Evolutionary conservation across 108 stramenopile genomes (phyloP).

Genomic region (Cylindrotheca fusiformis): DNA sequence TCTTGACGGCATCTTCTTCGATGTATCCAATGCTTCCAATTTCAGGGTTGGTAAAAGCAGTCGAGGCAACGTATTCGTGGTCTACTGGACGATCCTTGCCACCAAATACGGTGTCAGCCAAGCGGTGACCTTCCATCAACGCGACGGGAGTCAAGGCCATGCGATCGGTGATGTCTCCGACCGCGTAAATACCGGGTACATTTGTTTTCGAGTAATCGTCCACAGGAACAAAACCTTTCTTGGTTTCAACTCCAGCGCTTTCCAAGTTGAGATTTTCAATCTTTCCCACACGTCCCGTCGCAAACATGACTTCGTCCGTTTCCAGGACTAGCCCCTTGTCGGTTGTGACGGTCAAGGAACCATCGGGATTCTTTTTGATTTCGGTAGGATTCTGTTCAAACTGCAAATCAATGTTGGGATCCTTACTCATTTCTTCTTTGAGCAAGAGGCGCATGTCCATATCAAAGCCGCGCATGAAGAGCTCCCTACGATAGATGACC

Average conservation of each 20-base stretch:
- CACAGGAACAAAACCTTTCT: slow-evolving; percentile 45
- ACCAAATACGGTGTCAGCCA: slow-evolving; percentile 87
- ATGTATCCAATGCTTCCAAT: slow-evolving; percentile 87
- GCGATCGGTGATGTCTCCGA: slow-evolving; percentile 76
- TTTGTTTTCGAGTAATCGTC: slow-evolving; percentile 77
- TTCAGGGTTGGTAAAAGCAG: slow-evolving; percentile 88
- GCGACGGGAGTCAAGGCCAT: slow-evolving; percentile 87
- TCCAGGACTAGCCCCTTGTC: slow-evolving; percentile 53
- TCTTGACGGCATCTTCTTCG: slow-evolving; percentile 73
- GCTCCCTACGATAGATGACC: slow-evolving; percentile 72
- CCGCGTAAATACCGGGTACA: slow-evolving; percentile 57
- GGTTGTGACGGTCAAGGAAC: slow-evolving; percentile 51
- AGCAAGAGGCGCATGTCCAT: slow-evolving; percentile 56
- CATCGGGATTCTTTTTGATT: slow-evolving; percentile 51
- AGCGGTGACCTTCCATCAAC: slow-evolving; percentile 79
- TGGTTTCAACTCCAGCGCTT: slow-evolving; percentile 42
- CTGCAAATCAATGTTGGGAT: slow-evolving; percentile 53
- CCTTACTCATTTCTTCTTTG: slow-evolving; percentile 61
- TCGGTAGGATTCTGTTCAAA: slow-evolving; percentile 66
- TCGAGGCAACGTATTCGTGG: slow-evolving; percentile 86
- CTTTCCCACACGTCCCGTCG: slow-evolving; percentile 74
- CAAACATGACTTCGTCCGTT: slow-evolving; percentile 67
- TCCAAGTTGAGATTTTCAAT: slow-evolving; percentile 67
- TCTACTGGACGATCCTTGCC: slow-evolving; percentile 75
- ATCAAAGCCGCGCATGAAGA: slow-evolving; percentile 78